Base-by-base conservation (phyloP, 2,329 filamentous ascomycete genomes). In the Exophiala viscosa region DNA sequence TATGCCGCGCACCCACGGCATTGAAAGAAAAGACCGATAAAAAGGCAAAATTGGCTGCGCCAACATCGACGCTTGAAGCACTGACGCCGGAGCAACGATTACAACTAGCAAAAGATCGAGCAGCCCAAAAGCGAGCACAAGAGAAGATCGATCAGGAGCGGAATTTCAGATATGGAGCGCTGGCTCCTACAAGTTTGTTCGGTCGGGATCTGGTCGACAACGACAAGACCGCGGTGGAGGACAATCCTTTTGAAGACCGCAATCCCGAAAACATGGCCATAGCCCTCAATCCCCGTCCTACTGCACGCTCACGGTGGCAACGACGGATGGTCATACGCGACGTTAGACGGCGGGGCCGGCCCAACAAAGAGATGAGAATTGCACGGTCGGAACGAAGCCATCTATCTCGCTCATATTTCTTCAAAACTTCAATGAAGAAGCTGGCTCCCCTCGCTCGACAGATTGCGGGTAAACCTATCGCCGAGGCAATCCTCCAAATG, bases 401-500 rank as follows among this genome's bases (percentile, higher is more conserved):
- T 48, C 63, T 79, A 20, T 74, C 73, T 68, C 85, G 85, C 70
- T 90, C 85, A 57, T 80, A 85, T 42, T 81, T 82, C 61, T 80
- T 96, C 67, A 85, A 90, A 64, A 96, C 93, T 2, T 90, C 85
- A 44, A 77, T 88, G 59, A 99, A 99, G 83, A 99, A 99, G 76
- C 79, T 99, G 50, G 85, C 86, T 47, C 86, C 88, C 64, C 75
- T 99, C 45, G 85, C 92, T 18, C 83, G 87, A 50, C 93, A 97
- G 74, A 93, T 99, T 66, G 80, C 84, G 2, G 93, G 93, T 61
- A 97, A 96, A 80, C 85, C 86, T n/a, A 78, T 99, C 56, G 90
- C 95, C 52, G 91, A 99, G 33, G 93, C 93, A 11, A 88, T 97
- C 61, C 74, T 88, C 49, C 93, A 99, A 77, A 96, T 99, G 89